These are phyloP conservation scores for Trichoderma orchidacearum DNA, from an alignment of 495 filamentous ascomycete species.

Conservation along the genomic window DNA sequence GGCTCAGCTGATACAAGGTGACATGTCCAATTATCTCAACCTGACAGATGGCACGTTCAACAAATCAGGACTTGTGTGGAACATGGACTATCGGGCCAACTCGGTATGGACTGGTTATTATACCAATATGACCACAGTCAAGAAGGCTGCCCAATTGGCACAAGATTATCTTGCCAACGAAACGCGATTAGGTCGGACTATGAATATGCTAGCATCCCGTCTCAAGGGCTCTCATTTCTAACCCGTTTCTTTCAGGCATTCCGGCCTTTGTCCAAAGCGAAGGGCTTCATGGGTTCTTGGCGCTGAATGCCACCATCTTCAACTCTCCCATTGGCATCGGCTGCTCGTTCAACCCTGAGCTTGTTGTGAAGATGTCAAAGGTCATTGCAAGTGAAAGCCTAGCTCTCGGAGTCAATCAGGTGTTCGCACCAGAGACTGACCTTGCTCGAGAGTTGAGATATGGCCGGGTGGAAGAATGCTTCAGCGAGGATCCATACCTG, in stretches of 20 bases:
- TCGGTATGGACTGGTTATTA: slow-evolving; percentile 59
- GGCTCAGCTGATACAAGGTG: slow-evolving; percentile 47
- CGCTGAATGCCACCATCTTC: slow-evolving; percentile 61
- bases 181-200: slow-evolving; percentile 16
- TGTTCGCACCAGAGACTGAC: slow-evolving; percentile 56
- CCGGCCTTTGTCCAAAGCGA: slow-evolving; percentile 59
- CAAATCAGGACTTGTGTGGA: slow-evolving; percentile 46
- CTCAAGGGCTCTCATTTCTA: too few relatives aligned
- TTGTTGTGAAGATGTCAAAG: slow-evolving; percentile 46
- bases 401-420: slow-evolving; percentile 51
- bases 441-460: slow-evolving; percentile 53
- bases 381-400: slow-evolving; percentile 46
- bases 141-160: slow-evolving; percentile 41
- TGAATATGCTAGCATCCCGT: not conserved
- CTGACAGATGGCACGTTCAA: slow-evolving; percentile 44
- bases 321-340: slow-evolving; percentile 59
- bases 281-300: slow-evolving; percentile 56
- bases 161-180: slow-evolving; percentile 52
- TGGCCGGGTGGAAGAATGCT: slow-evolving; percentile 59
- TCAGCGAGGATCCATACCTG: slow-evolving; percentile 50
- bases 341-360: slow-evolving; percentile 47
- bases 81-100: slow-evolving; percentile 47
- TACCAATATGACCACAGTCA: slow-evolving; percentile 46
- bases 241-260: slow-evolving; percentile 27
- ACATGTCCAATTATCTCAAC: slow-evolving; percentile 60